Evolutionary conservation across 129 eudicot genomes (phyloP), one percentile per base, ranked within the genome.

Genomic region (Flaveria trinervia): DNA sequence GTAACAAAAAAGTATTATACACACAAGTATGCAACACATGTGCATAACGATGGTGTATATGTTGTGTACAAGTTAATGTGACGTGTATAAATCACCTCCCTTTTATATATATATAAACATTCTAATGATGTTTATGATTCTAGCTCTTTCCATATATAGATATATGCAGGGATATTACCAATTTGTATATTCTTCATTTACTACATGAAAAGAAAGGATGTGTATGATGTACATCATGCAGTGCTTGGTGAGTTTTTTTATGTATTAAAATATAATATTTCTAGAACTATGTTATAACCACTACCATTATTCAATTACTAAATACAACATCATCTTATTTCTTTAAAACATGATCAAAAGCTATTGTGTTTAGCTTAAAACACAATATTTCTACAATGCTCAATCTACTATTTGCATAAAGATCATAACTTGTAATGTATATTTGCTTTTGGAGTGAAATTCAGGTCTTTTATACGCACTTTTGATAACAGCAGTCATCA

Each of bases 171-270:
- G 23, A 30, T 90, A 36, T 44, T 87, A 68, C 96, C 92, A 15
- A 73, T 75, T 49, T 4, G 33, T 49, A 9, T 90, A 55, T 83
- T 90, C 80, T 52, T 81, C 46, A 18, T 77, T 33, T 90, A 79
- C 67, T 90, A 90, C 73, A 33, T 49, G 59, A 49, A 16, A 54
- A 77, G 87, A 80, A 85, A 50, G 76, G 90, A 90, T 83, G 88
- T 87, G 23, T 90, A 87, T 81, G 96, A 90, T 83, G 66, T 90
- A 54, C 96, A 90, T 33, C 81, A 90, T 72, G 96, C 92, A 26
- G 68, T 82, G 36, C 78, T 90, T 69, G 96, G 96, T 90, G 74
- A 69, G 74, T 41, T 25, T 23, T 52, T 67, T 62, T 17, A 30
- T n/a, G 41, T 55, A 43, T 52, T 25, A 39, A 20, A 56, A 9